These are phyloP conservation scores for Aspergillus bertholletiae DNA, from an alignment of 495 filamentous ascomycete genomes.

Conservation along the genomic window DNA sequence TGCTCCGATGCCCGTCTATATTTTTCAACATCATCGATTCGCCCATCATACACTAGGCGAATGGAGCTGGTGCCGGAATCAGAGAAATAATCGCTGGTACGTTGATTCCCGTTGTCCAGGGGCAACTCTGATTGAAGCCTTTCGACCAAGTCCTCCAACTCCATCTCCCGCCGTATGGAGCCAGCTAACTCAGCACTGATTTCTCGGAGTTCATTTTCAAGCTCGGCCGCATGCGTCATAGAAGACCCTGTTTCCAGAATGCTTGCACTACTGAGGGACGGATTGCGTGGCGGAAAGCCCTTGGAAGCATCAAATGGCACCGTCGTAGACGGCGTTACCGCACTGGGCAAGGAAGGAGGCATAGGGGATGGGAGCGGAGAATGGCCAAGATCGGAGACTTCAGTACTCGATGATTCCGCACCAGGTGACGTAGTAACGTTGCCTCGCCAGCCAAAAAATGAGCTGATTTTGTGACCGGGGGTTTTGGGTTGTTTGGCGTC, in stretches of 20 bases:
- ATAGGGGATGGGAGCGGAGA: constrained; percentile 59
- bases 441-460: constrained; percentile 67
- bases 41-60: constrained; percentile 64
- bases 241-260: constrained; percentile 45
- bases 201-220: constrained; percentile 90
- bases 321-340: constrained; percentile 30
- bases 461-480: constrained; percentile 59
- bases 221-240: constrained; percentile 59
- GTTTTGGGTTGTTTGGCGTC: constrained; percentile 52
- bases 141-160: constrained; percentile 91
- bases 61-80: constrained; percentile 88
- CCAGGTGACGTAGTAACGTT: constrained; percentile 47
- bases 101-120: constrained; percentile 46
- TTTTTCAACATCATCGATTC: constrained; percentile 79
- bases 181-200: constrained; percentile 89
- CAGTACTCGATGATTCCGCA: constrained; percentile 59
- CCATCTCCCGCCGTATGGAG: constrained; percentile 93
- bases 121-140: constrained; percentile 72
- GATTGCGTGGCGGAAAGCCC: constrained; percentile 30
- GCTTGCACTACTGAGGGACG: constrained; percentile 37
- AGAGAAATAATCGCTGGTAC: constrained; percentile 97
- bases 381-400: constrained; percentile 58
- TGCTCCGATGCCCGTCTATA: constrained; percentile 82
- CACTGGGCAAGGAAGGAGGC: constrained; percentile 44
- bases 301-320: constrained; percentile 42